Conservation (phyloP, 495 filamentous ascomycete genomes). For the Tirmania nivea region DNA sequence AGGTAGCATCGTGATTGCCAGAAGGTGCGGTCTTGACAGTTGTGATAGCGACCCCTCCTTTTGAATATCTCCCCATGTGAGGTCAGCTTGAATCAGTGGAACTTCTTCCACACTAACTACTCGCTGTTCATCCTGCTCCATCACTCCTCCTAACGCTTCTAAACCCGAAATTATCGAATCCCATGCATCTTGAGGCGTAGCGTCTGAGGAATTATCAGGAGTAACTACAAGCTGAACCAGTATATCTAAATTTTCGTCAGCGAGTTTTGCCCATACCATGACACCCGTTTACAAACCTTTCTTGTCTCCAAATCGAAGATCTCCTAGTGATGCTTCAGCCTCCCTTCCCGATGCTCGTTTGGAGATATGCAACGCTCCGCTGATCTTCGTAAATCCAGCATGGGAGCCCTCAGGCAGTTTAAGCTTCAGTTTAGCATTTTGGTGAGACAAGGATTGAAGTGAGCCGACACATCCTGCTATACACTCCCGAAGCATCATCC, state of each 20-base stretch:
- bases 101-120: slow-evolving; percentile 80
- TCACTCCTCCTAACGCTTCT: slow-evolving; percentile 79
- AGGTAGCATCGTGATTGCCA: slow-evolving; percentile 98
- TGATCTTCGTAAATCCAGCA: slow-evolving; percentile 96
- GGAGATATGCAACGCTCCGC: slow-evolving; percentile 85
- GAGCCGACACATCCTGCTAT: slow-evolving; percentile 83
- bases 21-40: slow-evolving; percentile 64
- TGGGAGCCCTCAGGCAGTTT: slow-evolving; percentile 88
- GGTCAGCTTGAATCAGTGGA: slow-evolving; percentile 83
- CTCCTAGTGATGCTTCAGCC: slow-evolving; percentile 79
- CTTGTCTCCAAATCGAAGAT: slow-evolving; percentile 92
- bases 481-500: slow-evolving; percentile 99
- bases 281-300: slow-evolving; percentile 28
- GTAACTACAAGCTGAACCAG: slow-evolving; percentile 86
- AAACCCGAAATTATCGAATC: slow-evolving; percentile 89
- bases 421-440: slow-evolving; percentile 94
- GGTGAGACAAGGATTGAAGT: slow-evolving; percentile 92
- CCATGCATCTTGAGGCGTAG: slow-evolving; percentile 82
- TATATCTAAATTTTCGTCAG: slow-evolving; percentile 35
- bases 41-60: slow-evolving; percentile 78
- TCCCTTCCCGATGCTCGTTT: slow-evolving; percentile 94
- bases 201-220: slow-evolving; percentile 69
- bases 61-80: slow-evolving; percentile 83
- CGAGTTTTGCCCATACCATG: slow-evolving; percentile 6
- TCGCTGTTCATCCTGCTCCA: slow-evolving; percentile 71